A percentile compares a stretch with the other conserved stretches of the same genome.
phyloP scores from a whole-genome alignment of 2,329 filamentous ascomycete genomes.

The Trichoderma sp. region DNA sequence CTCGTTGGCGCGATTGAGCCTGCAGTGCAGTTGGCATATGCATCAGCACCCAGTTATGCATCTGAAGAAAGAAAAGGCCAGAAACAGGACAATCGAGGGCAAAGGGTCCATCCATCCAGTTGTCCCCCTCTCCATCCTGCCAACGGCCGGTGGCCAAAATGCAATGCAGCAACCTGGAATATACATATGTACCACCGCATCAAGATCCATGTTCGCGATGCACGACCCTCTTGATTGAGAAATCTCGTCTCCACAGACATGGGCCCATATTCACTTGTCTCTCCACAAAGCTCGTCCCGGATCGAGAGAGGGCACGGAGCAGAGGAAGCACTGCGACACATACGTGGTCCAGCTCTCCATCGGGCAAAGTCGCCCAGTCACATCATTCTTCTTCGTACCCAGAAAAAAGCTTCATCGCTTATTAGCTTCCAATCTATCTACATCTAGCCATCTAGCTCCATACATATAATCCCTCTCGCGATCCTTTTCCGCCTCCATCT shows the following conservation, averaged over 20 bases:
- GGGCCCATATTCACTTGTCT: not conserved
- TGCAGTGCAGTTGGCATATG: constrained; percentile 14
- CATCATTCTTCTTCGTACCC: not conserved
- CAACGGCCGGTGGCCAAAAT: constrained; percentile 2
- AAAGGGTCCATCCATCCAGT: not conserved
- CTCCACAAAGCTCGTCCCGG: constrained; percentile 8
- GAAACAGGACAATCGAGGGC: not conserved
- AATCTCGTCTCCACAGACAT: constrained; percentile 16
- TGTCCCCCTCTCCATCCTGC: not conserved
- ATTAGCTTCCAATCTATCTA: not conserved
- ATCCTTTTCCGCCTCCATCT: not conserved
- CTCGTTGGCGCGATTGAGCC: not conserved
- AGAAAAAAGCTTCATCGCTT: constrained; percentile 18
- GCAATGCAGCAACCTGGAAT: constrained; percentile 7
- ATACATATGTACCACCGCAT: not conserved
- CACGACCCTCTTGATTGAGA: constrained; percentile 25
- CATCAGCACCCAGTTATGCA: constrained; percentile 16
- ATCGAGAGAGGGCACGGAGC: constrained; percentile 3
- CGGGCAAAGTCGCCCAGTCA: not conserved
- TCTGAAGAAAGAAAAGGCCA: not conserved
- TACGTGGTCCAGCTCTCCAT: not conserved
- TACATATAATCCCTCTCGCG: constrained; percentile 1
- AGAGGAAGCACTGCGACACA: not conserved
- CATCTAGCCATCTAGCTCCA: not conserved
- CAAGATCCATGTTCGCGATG: constrained; percentile 19